These are phyloP conservation scores for Psidium guajava DNA, from an alignment of 345 rosid genomes.

Conservation along the genomic window DNA sequence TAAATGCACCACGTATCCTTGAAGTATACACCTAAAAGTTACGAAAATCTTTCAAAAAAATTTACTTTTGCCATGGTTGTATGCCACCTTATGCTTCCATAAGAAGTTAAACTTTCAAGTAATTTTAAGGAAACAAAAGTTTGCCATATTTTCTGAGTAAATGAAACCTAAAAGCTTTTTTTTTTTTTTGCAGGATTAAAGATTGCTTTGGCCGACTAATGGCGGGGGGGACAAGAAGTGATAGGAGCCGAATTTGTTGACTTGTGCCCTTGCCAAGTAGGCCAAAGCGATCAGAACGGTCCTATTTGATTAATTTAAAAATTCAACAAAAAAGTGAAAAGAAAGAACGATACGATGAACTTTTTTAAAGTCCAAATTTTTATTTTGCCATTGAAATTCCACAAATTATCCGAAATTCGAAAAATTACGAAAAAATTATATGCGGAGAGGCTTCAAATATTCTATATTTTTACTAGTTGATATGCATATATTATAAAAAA, in stretches of 20 bases:
- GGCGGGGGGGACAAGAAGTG: not conserved
- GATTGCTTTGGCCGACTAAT: not conserved
- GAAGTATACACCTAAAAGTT: not conserved
- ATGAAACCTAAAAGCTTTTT: too few species aligned
- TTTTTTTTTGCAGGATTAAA: not conserved
- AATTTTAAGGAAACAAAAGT: not conserved
- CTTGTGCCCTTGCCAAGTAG: not conserved
- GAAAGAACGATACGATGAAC: not conserved
- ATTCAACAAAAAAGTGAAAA: not conserved
- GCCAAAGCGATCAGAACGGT: not conserved
- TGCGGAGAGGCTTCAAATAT: not conserved
- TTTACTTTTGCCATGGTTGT: not conserved
- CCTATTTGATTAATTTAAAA: too few species aligned
- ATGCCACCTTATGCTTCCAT: not conserved
- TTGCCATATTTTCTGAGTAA: not conserved
- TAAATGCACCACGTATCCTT: not conserved
- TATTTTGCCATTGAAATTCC: not conserved
- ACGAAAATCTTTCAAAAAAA: not conserved
- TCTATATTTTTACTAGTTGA: not conserved
- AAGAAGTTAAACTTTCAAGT: not conserved
- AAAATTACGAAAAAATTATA: not conserved
- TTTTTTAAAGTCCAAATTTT: too few species aligned
- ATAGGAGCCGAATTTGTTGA: not conserved
- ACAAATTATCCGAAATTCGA: not conserved
- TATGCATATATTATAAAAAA: not conserved